These are phyloP conservation scores for Allantophomopsis cytisporea DNA, from an alignment of 2,329 filamentous ascomycete genomes.

Conservation along the genomic window DNA sequence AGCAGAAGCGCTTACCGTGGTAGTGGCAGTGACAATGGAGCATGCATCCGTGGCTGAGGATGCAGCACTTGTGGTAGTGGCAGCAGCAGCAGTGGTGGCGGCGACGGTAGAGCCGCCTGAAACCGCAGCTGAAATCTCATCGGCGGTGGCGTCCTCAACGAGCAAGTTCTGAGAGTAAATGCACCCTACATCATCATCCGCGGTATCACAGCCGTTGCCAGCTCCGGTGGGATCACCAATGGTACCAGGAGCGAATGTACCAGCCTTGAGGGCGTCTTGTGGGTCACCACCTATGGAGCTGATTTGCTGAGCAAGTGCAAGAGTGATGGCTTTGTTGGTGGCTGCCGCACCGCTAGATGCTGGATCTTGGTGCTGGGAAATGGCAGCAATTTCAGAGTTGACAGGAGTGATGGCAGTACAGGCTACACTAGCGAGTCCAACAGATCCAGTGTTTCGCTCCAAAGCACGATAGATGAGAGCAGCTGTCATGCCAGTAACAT, in stretches of 20 bases:
- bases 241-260: constrained; percentile 48
- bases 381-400: constrained; percentile 51
- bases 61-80: neutral
- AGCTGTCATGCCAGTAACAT: constrained; percentile 35
- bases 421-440: constrained; percentile 40
- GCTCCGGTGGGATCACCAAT: constrained; percentile 30
- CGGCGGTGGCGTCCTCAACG: constrained; percentile 36
- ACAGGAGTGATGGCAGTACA: constrained; percentile 41
- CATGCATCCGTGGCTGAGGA: neutral
- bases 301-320: constrained; percentile 45
- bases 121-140: constrained; percentile 35
- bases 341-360: constrained; percentile 40
- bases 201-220: constrained; percentile 36
- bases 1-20: constrained; percentile 4
- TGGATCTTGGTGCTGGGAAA: constrained; percentile 55
- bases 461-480: constrained; percentile 38
- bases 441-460: constrained; percentile 45
- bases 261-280: constrained; percentile 39
- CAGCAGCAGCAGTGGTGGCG: constrained; percentile 6
- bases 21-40: neutral
- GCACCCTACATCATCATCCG: constrained; percentile 33
- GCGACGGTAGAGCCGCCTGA: constrained; percentile 16
- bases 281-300: constrained; percentile 48
- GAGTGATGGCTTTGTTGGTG: constrained; percentile 46
- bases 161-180: constrained; percentile 38